Base-by-base conservation (phyloP, 768 basidiomycete species). In the Cystofilobasidium ferigula region DNA sequence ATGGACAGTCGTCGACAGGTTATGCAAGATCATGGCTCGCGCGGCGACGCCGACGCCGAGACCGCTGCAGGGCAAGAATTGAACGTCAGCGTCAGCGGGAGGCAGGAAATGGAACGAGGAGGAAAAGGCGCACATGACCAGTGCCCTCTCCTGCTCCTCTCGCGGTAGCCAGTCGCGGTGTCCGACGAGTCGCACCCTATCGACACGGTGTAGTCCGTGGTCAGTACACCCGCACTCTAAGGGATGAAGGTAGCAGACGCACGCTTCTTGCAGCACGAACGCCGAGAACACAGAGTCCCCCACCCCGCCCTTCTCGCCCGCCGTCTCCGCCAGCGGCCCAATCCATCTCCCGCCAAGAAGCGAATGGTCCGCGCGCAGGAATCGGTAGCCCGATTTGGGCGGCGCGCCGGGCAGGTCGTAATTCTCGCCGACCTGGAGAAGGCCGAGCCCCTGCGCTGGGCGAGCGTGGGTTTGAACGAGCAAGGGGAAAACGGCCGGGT, bases 11-110 rank as follows among this genome's bases (percentile, higher is more conserved):
- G 64, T 66, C 20, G 51, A 32, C 20, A 60, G 40, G 38, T 43
- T 81, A 68, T 89, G 87, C 30, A 81, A 79, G 56, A 82, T 78
- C 70, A 98, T 84, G 0, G 89, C 81, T 48, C 84, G 82, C 0
- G 89, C 86, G 3, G 88, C 85, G 62, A 88, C 84, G 7, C 94
- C 93, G 24, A 83, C 80, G 24, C 94, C 94, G 36, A 97, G 82
- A 14, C 94, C 94, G 75, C 93, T 95, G 71, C 2, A 34, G 4
- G 5, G 6, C 32, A 9, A 45, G 26, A 57, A 45, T 66, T 63
- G 45, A 72, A 60, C 26, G 38, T n/a, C n/a, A n/a, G n/a, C n/a
- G n/a, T n/a, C n/a, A 57, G 24, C 4, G 22, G 48, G 42, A 56
- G 66, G 48, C 32, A 70, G 59, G 54, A 68, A 63, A 72, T 24